Percentiles rank a stretch among this genome's conserved stretches.
phyloP scores from a whole-genome alignment of 768 basidiomycete species.

The Sistotremastrum niveocremeum region DNA sequence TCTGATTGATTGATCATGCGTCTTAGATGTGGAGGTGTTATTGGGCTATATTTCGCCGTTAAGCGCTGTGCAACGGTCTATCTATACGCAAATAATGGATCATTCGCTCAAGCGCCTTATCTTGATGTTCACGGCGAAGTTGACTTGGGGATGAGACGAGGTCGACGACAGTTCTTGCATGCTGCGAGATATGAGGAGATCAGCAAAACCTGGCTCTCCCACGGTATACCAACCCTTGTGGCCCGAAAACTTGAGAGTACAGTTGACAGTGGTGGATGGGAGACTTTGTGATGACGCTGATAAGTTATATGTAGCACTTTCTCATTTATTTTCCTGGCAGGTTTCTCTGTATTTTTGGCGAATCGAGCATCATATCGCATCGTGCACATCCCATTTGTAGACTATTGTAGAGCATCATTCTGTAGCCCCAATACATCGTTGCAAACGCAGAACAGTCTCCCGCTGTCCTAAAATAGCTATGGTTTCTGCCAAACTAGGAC shows the following conservation, averaged over 20 bases:
- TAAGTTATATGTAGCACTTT: too few relatives aligned
- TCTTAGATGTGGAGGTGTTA: constrained; percentile 73
- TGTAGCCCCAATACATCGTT: too few relatives aligned
- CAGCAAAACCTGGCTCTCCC: constrained; percentile 79
- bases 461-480: constrained; percentile 25
- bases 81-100: constrained; percentile 79
- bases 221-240: constrained; percentile 80
- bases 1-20: neutral
- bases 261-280: constrained; percentile 90
- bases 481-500: constrained; percentile 28
- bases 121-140: constrained; percentile 91
- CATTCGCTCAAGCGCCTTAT: constrained; percentile 80
- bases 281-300: constrained; percentile 40
- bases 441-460: constrained; percentile 7
- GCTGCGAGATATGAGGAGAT: constrained; percentile 81
- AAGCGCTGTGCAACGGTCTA: constrained; percentile 86
- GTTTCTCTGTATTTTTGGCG: too few relatives aligned
- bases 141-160: constrained; percentile 84
- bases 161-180: constrained; percentile 80
- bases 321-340: too few relatives aligned
- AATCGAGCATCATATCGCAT: too few relatives aligned
- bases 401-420: too few relatives aligned
- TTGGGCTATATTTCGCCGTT: constrained; percentile 84
- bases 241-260: constrained; percentile 81
- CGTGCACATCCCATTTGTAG: too few relatives aligned